Conservation (phyloP, 2,329 filamentous ascomycete genomes). For the Pseudogymnoascus destructans region DNA sequence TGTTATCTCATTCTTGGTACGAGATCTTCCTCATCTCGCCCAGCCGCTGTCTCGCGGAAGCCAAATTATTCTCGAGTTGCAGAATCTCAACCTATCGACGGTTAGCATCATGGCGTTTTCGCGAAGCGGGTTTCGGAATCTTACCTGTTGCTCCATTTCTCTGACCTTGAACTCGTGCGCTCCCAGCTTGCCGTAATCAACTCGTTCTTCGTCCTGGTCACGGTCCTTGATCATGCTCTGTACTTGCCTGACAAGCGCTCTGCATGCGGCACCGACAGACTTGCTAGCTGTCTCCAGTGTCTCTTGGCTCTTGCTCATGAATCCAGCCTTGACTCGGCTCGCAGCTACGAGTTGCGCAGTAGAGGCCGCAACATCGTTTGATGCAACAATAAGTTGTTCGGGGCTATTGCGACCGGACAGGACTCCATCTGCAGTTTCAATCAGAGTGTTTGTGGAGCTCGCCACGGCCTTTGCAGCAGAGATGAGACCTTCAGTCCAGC, state of each 20-base stretch:
- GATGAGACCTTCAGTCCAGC: conserved; percentile 96
- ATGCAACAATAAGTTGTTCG: conserved; percentile 94
- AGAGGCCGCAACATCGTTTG: conserved; percentile 90
- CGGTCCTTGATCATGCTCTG: conserved; percentile 87
- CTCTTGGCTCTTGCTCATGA: conserved; percentile 97
- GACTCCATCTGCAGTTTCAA: conserved; percentile 95
- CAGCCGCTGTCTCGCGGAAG: conserved; percentile 64
- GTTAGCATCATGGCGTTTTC: not conserved
- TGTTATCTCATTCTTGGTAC: conserved; percentile 22
- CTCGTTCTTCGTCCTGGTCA: conserved; percentile 64
- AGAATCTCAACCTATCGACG: conserved; percentile 75
- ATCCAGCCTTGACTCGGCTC: conserved; percentile 88
- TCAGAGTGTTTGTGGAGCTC: conserved; percentile 83
- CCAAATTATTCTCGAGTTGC: conserved; percentile 79
- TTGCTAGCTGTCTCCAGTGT: conserved; percentile 81
- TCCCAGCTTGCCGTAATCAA: conserved; percentile 80
- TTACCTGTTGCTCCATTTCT: conserved; percentile 98
- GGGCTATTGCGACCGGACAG: conserved; percentile 83
- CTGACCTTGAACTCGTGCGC: conserved; percentile 95
- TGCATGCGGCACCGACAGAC: conserved; percentile 80
- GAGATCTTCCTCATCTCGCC: conserved; percentile 70
- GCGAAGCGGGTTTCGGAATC: conserved; percentile 23
- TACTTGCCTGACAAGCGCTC: conserved; percentile 79
- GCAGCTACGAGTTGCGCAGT: conserved; percentile 95
- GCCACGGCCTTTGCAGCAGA: conserved; percentile 95